These are phyloP conservation scores for Thermothielavioides terrestris DNA, from an alignment of 495 filamentous ascomycete genomes.

Conservation along the genomic window DNA sequence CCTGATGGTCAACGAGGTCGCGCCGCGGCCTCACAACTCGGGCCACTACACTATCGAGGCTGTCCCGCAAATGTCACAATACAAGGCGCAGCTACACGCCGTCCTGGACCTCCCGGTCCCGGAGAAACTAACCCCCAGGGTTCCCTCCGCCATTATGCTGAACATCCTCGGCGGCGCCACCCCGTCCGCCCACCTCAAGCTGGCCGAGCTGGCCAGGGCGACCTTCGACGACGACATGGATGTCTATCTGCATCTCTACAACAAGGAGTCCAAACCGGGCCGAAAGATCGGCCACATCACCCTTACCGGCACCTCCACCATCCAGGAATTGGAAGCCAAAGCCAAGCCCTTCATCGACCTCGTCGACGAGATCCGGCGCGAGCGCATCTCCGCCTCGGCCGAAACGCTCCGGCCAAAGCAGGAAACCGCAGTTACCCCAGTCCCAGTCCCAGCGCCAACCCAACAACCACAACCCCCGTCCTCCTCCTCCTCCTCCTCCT, in stretches of 20 bases:
- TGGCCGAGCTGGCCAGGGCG: slow-evolving; percentile 56
- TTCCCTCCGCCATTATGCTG: slow-evolving; percentile 74
- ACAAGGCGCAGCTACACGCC: slow-evolving; percentile 78
- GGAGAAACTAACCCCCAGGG: slow-evolving; percentile 49
- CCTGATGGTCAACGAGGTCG: slow-evolving; percentile 84
- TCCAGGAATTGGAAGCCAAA: slow-evolving; percentile 62
- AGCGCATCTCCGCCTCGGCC: slow-evolving; percentile 34
- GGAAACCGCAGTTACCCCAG: slow-evolving; percentile 4
- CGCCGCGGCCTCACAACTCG: slow-evolving; percentile 92
- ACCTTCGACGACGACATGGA: slow-evolving; percentile 43
- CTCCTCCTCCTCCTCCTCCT: background rate
- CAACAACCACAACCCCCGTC: slow-evolving; percentile 16
- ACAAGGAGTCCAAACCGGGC: slow-evolving; percentile 76
- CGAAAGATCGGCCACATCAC: slow-evolving; percentile 96
- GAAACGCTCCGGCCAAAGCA: slow-evolving; percentile 21
- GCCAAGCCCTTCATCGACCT: slow-evolving; percentile 57
- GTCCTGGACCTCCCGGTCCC: slow-evolving; percentile 73
- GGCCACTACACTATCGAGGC: slow-evolving; percentile 97
- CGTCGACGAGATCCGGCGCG: slow-evolving; percentile 55
- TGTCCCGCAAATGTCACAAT: slow-evolving; percentile 76
- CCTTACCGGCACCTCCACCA: slow-evolving; percentile 52
- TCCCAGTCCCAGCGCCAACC: background rate
- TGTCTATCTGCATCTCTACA: slow-evolving; percentile 73
- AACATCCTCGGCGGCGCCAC: slow-evolving; percentile 83
- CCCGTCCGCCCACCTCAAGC: slow-evolving; percentile 57